Conservation (phyloP, 2,329 filamentous ascomycete genomes). For the Aspergillus puulaauensis region DNA sequence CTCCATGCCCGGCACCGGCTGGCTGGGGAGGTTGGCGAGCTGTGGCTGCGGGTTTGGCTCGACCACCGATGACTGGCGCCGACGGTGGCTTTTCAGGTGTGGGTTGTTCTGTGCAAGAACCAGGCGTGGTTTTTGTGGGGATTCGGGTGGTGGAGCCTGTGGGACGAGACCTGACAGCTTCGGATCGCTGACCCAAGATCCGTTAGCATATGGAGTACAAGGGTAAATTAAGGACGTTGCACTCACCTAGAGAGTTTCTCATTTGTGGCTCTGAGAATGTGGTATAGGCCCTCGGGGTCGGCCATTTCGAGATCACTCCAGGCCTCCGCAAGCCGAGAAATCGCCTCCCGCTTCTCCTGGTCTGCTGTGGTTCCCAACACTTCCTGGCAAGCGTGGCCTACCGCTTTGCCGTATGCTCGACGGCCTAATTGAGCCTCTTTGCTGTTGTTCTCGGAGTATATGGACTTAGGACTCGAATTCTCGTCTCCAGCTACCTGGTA, state of each 20-base stretch:
- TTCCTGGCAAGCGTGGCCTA: slow-evolving; percentile 83
- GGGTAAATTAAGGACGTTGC: background rate
- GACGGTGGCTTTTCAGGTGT: slow-evolving; percentile 75
- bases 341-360: slow-evolving; percentile 74
- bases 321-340: slow-evolving; percentile 80
- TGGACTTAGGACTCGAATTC: slow-evolving; percentile 38
- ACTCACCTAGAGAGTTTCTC: slow-evolving; percentile 61
- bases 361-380: slow-evolving; percentile 75
- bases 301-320: slow-evolving; percentile 80
- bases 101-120: slow-evolving; percentile 80
- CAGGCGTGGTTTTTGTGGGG: slow-evolving; percentile 61
- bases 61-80: slow-evolving; percentile 54
- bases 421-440: slow-evolving; percentile 84
- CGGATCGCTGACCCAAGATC: slow-evolving; percentile 30
- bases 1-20: slow-evolving; percentile 74
- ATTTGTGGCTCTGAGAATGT: slow-evolving; percentile 76
- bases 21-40: slow-evolving; percentile 53
- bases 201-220: slow-evolving; percentile 8
- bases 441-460: slow-evolving; percentile 43
- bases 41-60: slow-evolving; percentile 40
- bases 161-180: slow-evolving; percentile 42
- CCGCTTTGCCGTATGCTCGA: slow-evolving; percentile 74
- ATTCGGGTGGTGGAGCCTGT: slow-evolving; percentile 36
- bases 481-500: slow-evolving; percentile 37
- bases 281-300: slow-evolving; percentile 86